These are phyloP conservation scores for Sclerospora graminicola DNA, from an alignment of 352 stramenopile species.

Conservation along the genomic window DNA sequence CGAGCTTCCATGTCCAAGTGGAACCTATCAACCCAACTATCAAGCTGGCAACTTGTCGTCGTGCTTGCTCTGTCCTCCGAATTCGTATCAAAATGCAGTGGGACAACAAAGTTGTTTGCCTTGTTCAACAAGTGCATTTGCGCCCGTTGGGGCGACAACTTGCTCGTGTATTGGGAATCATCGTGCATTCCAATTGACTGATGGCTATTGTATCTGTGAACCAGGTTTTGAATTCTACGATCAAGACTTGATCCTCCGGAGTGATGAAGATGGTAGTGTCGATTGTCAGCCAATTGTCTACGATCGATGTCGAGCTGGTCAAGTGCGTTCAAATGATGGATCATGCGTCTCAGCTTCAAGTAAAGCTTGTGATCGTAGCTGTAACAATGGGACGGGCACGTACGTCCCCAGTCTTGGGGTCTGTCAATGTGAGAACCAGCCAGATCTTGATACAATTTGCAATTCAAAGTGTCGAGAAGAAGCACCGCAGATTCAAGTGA, in stretches of 20 bases:
- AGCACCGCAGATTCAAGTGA: slow-evolving; percentile 44
- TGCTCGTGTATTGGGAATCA: slow-evolving; percentile 84
- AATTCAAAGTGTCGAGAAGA: slow-evolving; percentile 59
- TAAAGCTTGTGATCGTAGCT: slow-evolving; percentile 43
- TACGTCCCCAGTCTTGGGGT: slow-evolving; percentile 73
- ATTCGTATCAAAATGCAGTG: slow-evolving; percentile 67
- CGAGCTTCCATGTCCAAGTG: slow-evolving; percentile 61
- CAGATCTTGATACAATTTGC: slow-evolving; percentile 70
- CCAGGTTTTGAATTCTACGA: slow-evolving; percentile 90
- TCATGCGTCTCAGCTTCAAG: slow-evolving; percentile 40
- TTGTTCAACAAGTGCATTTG: slow-evolving; percentile 80
- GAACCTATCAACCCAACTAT: slow-evolving; percentile 57
- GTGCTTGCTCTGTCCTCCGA: slow-evolving; percentile 54
- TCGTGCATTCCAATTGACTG: slow-evolving; percentile 85
- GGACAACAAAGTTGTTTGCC: slow-evolving; percentile 70
- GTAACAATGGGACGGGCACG: slow-evolving; percentile 56
- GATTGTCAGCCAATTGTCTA: slow-evolving; percentile 91
- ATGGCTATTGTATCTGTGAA: slow-evolving; percentile 88
- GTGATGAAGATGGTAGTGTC: slow-evolving; percentile 74
- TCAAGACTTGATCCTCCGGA: slow-evolving; percentile 65
- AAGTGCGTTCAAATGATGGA: slow-evolving; percentile 71
- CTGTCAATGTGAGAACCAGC: slow-evolving; percentile 77
- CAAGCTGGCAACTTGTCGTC: slow-evolving; percentile 33
- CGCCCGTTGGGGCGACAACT: slow-evolving; percentile 32
- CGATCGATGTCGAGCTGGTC: slow-evolving; percentile 52